These are phyloP conservation scores for Hypoxylon rubiginosum DNA, from an alignment of 2,329 filamentous ascomycete species.

Conservation along the genomic window DNA sequence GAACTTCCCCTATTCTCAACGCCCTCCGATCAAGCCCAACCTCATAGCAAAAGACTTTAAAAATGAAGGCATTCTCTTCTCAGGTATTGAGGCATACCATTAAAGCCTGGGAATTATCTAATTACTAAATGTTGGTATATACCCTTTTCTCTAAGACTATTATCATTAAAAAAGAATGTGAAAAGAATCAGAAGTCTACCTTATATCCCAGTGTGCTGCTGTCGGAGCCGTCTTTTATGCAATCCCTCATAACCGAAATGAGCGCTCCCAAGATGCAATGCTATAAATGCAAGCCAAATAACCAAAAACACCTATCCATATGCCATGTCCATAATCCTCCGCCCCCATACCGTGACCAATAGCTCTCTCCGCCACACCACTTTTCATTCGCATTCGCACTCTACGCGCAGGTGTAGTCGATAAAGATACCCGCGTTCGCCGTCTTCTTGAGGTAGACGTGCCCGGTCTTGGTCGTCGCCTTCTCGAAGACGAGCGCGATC, in stretches of 20 bases:
- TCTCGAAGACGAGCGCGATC: conserved; percentile 26
- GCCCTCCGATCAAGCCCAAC: too few species aligned
- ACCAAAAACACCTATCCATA: not conserved
- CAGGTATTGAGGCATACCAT: too few species aligned
- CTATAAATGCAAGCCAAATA: not conserved
- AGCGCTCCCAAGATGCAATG: not conserved
- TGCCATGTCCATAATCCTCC: not conserved
- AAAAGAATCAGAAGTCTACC: not conserved
- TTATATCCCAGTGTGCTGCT: not conserved
- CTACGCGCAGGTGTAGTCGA: conserved; percentile 24
- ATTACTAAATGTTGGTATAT: not conserved
- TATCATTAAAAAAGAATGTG: not conserved
- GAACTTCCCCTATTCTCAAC: too few species aligned
- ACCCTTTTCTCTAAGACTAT: not conserved
- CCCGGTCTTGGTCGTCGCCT: conserved; percentile 19
- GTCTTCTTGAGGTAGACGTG: conserved; percentile 32
- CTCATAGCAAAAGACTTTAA: too few species aligned
- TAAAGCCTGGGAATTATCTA: not conserved
- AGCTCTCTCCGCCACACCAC: not conserved
- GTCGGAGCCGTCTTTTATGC: not conserved
- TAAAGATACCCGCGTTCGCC: conserved; percentile 17
- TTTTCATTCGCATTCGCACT: not conserved
- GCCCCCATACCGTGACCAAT: too few species aligned
- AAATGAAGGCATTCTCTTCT: too few species aligned
- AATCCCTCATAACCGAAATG: not conserved